A percentile compares a stretch with the other conserved stretches of the same genome.
Conservation (phyloP, 23 red algal genomes). For the Cyanidiococcus yangmingshanensis region DNA sequence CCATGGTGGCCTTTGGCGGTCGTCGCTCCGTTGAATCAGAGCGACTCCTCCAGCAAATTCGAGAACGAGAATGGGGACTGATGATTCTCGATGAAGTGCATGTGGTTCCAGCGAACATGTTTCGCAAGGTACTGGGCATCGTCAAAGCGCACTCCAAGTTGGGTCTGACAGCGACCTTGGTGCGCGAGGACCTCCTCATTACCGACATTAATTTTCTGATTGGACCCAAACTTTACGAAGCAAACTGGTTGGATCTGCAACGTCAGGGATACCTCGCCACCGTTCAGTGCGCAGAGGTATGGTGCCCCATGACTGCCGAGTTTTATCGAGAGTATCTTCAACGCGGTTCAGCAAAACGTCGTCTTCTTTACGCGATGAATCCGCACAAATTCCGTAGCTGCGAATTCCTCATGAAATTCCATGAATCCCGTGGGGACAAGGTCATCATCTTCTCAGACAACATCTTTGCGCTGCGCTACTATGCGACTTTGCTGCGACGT, state of each 20-base stretch:
- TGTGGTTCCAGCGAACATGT: slow-evolving; percentile 97
- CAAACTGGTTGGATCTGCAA: slow-evolving; percentile 97
- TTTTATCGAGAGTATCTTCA: slow-evolving; percentile 86
- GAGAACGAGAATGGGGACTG: slow-evolving; percentile 85
- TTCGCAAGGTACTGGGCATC: slow-evolving; percentile 78
- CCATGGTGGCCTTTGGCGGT: slow-evolving; percentile 80
- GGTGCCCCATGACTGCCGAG: slow-evolving; percentile 98
- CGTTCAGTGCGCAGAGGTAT: slow-evolving; percentile 97
- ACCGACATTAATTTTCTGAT: slow-evolving; percentile 92
- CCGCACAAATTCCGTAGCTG: slow-evolving; percentile 94
- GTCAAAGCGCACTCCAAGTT: slow-evolving; percentile 97
- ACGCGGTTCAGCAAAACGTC: slow-evolving; percentile 40
- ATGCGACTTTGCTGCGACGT: slow-evolving; percentile 45
- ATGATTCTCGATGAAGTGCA: slow-evolving; percentile 96
- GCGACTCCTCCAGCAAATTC: slow-evolving; percentile 65
- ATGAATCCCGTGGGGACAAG: slow-evolving; percentile 86
- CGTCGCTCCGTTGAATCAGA: slow-evolving; percentile 63
- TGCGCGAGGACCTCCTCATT: slow-evolving; percentile 89
- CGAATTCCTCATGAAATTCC: slow-evolving; percentile 83
- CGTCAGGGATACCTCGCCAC: slow-evolving; percentile 83
- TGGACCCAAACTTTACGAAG: slow-evolving; percentile 95
- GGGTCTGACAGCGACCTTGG: slow-evolving; percentile 90
- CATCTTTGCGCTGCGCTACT: slow-evolving; percentile 77
- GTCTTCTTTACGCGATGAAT: slow-evolving; percentile 99
- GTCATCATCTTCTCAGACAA: slow-evolving; percentile 98